Evolutionary conservation across 176 grass and related monocot genomes (phyloP).

Genomic region (Cenchrus americanus): DNA sequence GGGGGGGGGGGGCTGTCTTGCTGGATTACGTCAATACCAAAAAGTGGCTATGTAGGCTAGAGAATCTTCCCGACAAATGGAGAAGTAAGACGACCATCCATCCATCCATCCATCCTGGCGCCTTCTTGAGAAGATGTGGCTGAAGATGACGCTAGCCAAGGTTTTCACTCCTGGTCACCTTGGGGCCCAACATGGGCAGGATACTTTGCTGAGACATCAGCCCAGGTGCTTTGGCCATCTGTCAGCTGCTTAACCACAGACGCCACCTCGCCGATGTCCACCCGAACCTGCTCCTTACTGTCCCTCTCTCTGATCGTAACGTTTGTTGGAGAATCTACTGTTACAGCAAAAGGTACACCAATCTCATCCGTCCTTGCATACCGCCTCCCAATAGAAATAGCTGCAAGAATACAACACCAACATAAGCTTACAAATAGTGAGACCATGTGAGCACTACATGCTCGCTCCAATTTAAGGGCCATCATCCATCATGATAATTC

Average conservation of each 20-base stretch:
- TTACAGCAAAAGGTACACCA: conserved; percentile 72
- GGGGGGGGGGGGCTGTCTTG: no score
- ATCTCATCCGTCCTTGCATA: conserved; percentile 82
- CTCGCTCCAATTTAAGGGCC: neutral
- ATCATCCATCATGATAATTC: neutral
- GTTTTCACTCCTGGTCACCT: conserved; percentile 58
- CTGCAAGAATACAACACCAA: conserved; percentile 33
- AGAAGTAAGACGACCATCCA: neutral
- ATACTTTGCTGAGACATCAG: conserved; percentile 53
- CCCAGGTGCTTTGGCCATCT: conserved; percentile 72
- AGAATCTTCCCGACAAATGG: neutral
- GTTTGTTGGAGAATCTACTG: conserved; percentile 56
- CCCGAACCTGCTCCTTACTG: conserved; percentile 70
- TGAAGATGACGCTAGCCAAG: neutral
- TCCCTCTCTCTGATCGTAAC: conserved; percentile 73
- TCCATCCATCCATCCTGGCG: no score
- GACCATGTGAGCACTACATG: neutral
- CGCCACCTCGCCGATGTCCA: conserved; percentile 56
- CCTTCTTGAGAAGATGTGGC: neutral
- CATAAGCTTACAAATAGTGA: neutral
- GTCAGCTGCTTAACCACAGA: conserved; percentile 65
- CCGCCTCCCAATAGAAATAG: conserved; percentile 72
- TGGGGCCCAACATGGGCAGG: conserved; percentile 48
- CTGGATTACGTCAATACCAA: neutral
- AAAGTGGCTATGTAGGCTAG: neutral